Conservation (phyloP, 306 rosid genomes). For the Sphenostylis stenocarpa region DNA sequence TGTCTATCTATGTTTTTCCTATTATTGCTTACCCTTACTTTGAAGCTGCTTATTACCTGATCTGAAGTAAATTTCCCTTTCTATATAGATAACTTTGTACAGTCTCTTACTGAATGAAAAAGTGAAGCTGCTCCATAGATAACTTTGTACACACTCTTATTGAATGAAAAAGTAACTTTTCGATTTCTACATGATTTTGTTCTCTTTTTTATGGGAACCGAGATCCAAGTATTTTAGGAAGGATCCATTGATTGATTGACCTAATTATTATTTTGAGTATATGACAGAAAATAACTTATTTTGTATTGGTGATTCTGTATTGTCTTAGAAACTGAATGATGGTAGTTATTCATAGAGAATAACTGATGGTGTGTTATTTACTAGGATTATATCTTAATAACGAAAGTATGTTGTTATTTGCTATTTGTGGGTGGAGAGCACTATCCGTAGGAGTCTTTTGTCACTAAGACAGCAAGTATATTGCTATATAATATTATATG, state of each 20-base stretch:
- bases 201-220: background rate
- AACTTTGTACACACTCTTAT: no score
- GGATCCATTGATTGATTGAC: background rate
- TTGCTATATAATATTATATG: background rate
- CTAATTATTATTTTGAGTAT: background rate
- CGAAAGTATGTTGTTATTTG: background rate
- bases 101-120: no score
- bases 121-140: no score
- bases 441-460: background rate
- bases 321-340: background rate
- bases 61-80: slow-evolving; percentile 1
- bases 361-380: background rate
- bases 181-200: slow-evolving; percentile 6
- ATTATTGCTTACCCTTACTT: background rate
- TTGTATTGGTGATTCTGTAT: background rate
- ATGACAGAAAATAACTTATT: background rate
- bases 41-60: background rate
- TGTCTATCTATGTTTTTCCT: no score
- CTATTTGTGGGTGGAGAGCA: background rate
- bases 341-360: background rate
- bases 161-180: background rate
- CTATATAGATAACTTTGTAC: slow-evolving; percentile 15
- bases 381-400: background rate
- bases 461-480: background rate
- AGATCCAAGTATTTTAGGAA: background rate